Evolutionary conservation across 495 filamentous ascomycete genomes (phyloP), one percentile per base, ranked within the genome.

Genomic region (Hypoxylon crocopeplum): DNA sequence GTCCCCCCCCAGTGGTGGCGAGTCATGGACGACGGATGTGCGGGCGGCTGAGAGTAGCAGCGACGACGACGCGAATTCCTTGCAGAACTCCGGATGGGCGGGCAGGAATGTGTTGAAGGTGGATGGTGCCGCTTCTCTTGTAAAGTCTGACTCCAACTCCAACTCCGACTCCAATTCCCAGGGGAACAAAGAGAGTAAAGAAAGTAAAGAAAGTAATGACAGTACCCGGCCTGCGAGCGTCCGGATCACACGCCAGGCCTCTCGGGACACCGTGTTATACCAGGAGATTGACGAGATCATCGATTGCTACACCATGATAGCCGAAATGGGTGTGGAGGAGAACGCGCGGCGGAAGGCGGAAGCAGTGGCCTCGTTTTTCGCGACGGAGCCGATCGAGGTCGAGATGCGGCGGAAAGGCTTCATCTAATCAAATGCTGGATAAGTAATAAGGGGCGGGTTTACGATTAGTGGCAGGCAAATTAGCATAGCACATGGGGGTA

Each of bases 251-350:
- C 21, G 17, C 5, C 40, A 3, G 10, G 20, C 7, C 4, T 34
- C 4, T 10, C 32, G 58, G 13, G 27, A 52, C 12, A 58, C 48
- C 6, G 11, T 48, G 33, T 21, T 68, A 24, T 52, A 64, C 33
- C 10, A 40, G 8, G 45, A 57, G 33, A 70, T 70, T 39, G 68
- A 68, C 32, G 62, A 62, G 27, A 70, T 70, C 10, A 68, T 70
- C 48, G 68, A 70, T 34, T 68, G 54, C 55, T 70, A 70, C 58
- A 44, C 52, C 7, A 30, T 12, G 33, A 12, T 24, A 7, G 46
- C 51, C n/a, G 40, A 21, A 20, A 6, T 17, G 1, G 27, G 32
- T 11, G 13, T 29, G 4, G 47, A 36, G 27, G 48, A 42, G 29
- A 40, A 48, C 10, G 55, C 59, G 52, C 41, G 29, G 10, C 25